Conservation (phyloP, 306 rosid species). For the Crotalaria pallida region DNA sequence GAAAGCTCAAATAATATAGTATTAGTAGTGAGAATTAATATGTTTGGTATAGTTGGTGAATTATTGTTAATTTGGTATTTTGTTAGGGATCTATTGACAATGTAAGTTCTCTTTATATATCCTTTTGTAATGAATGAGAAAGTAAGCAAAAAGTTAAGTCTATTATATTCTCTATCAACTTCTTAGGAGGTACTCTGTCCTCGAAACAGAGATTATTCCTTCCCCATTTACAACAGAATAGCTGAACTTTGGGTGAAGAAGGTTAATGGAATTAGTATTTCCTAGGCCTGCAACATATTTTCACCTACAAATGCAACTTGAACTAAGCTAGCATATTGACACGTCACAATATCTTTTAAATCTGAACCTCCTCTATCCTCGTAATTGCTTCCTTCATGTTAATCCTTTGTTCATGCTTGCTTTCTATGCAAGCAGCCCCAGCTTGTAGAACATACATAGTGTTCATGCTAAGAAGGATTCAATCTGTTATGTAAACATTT, state of each 20-base stretch:
- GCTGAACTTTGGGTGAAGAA: conserved; percentile 1
- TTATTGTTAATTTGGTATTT: too few species aligned
- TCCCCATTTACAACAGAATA: too few species aligned
- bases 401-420: conserved; percentile 52
- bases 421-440: conserved; percentile 62
- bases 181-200: too few species aligned
- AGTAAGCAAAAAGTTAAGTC: too few species aligned
- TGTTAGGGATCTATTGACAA: too few species aligned
- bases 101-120: too few species aligned
- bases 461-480: not conserved
- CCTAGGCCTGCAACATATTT: conserved; percentile 28
- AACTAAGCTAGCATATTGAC: conserved; percentile 33
- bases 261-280: not conserved
- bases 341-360: not conserved
- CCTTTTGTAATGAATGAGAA: too few species aligned
- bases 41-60: too few species aligned
- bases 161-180: too few species aligned
- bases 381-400: conserved; percentile 69
- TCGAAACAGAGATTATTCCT: too few species aligned
- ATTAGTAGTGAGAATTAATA: too few species aligned
- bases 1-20: too few species aligned
- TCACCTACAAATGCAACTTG: conserved; percentile 33
- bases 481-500: not conserved
- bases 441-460: conserved; percentile 32
- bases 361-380: conserved; percentile 60